A percentile compares a stretch with the other conserved stretches of the same genome.
Evolutionary conservation across 2,329 filamentous ascomycete genomes (phyloP).

Genomic region (Clonostachys sp.): DNA sequence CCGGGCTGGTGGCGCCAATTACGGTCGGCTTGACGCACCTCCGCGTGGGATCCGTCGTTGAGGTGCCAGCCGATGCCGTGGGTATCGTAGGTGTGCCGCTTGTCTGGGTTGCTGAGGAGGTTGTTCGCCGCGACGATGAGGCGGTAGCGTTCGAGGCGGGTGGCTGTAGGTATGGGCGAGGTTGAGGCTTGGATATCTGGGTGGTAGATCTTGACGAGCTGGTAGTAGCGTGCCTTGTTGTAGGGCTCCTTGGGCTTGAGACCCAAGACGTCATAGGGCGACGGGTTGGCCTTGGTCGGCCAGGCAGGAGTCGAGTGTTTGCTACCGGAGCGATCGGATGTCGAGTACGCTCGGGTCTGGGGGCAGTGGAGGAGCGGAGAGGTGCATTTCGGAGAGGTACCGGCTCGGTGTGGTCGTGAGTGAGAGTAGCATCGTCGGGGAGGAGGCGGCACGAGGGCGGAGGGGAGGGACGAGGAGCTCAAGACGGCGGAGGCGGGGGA

Average conservation of each 20-base stretch:
- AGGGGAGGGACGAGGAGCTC: too few species aligned
- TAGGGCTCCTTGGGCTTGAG: constrained; percentile 60
- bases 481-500: too few species aligned
- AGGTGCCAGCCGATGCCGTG: constrained; percentile 79
- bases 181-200: constrained; percentile 52
- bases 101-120: constrained; percentile 76
- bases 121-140: constrained; percentile 84
- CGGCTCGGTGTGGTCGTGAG: too few species aligned
- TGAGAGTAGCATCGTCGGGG: too few species aligned
- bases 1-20: constrained; percentile 44
- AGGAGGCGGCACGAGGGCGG: too few species aligned
- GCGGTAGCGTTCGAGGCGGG: constrained; percentile 82
- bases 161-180: constrained; percentile 38
- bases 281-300: constrained; percentile 51
- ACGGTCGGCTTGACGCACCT: constrained; percentile 30
- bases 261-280: constrained; percentile 87
- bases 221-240: constrained; percentile 78
- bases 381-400: too few species aligned
- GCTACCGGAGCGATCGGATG: too few species aligned
- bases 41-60: constrained; percentile 40
- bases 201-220: constrained; percentile 94
- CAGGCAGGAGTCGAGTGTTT: constrained; percentile 19
- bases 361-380: too few species aligned
- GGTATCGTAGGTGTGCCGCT: constrained; percentile 76
- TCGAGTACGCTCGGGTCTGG: too few species aligned